Percentiles rank a stretch among this genome's conserved stretches.
These are phyloP conservation scores for Berkeleyomyces basicola DNA, from an alignment of 2,329 filamentous ascomycete genomes.

Conservation along the genomic window DNA sequence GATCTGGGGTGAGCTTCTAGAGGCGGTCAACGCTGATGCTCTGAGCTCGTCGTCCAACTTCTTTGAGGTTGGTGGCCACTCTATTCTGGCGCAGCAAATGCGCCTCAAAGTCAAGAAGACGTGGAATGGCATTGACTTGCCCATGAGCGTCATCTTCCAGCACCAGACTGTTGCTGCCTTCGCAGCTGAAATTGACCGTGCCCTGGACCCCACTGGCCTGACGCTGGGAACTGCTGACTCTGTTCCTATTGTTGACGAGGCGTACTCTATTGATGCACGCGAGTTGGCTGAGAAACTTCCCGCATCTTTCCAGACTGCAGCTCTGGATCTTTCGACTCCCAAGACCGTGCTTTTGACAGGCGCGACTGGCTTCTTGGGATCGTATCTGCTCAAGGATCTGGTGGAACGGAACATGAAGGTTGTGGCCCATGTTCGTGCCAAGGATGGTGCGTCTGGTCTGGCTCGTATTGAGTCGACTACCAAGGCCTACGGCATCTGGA, in stretches of 20 bases:
- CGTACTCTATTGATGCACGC: conserved; percentile 36
- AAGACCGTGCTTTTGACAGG: conserved; percentile 67
- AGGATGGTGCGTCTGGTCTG: conserved; percentile 41
- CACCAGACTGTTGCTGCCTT: conserved; percentile 19
- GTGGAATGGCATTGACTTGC: conserved; percentile 18
- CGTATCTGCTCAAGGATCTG: conserved; percentile 62
- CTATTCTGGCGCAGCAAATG: conserved; percentile 42
- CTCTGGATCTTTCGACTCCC: conserved; percentile 19
- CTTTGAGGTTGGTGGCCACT: conserved; percentile 26
- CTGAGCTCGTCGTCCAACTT: conserved; percentile 21
- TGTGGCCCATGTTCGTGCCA: conserved; percentile 60
- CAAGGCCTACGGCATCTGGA: conserved; percentile 67
- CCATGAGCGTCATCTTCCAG: conserved; percentile 21
- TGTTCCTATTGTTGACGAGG: conserved; percentile 20
- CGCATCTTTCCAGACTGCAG: conserved; percentile 19
- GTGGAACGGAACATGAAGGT: conserved; percentile 47
- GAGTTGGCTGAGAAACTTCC: conserved; percentile 36
- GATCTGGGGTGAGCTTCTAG: conserved; percentile 15
- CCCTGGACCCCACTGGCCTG: conserved; percentile 16
- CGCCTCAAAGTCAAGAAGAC: conserved; percentile 18
- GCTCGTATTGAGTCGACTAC: conserved; percentile 51
- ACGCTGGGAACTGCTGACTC: conserved; percentile 18
- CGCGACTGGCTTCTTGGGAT: conserved; percentile 75
- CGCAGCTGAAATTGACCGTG: conserved; percentile 19
- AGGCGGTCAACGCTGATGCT: conserved; percentile 14